phyloP scores from a whole-genome alignment of 2,329 filamentous ascomycete genomes.

The Monascus ruber region DNA sequence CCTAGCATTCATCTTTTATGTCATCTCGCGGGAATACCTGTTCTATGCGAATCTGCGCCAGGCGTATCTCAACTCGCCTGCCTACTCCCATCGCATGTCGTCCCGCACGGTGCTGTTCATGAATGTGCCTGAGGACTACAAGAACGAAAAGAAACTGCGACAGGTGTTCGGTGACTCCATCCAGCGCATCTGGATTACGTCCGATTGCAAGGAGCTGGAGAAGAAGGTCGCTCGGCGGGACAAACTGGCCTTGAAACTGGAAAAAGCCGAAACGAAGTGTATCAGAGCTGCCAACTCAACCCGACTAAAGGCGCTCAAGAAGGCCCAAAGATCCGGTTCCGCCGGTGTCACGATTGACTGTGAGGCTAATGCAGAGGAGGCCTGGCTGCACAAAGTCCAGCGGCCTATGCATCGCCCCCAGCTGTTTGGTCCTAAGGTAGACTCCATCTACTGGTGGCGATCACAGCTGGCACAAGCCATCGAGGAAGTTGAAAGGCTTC shows the following conservation, averaged over 20 bases:
- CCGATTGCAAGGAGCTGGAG: slow-evolving; percentile 63
- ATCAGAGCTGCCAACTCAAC: slow-evolving; percentile 66
- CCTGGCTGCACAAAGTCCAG: slow-evolving; percentile 32
- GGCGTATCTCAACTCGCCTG: slow-evolving; percentile 75
- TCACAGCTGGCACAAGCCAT: slow-evolving; percentile 60
- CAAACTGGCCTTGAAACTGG: slow-evolving; percentile 64
- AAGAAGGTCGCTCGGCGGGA: slow-evolving; percentile 71
- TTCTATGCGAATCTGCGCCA: slow-evolving; percentile 87
- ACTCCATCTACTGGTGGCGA: slow-evolving; percentile 81
- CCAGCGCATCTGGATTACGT: slow-evolving; percentile 72
- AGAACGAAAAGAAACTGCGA: slow-evolving; percentile 61
- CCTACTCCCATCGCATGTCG: slow-evolving; percentile 74
- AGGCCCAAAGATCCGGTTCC: slow-evolving; percentile 6
- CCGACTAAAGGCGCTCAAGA: slow-evolving; percentile 48
- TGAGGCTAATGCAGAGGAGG: slow-evolving; percentile 16
- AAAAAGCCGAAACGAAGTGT: slow-evolving; percentile 76
- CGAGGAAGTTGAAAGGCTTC: slow-evolving; percentile 54
- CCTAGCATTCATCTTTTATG: slow-evolving; percentile 66
- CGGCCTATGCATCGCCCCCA: slow-evolving; percentile 63
- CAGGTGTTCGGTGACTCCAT: slow-evolving; percentile 72
- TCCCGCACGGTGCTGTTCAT: slow-evolving; percentile 82
- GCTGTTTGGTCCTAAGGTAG: slow-evolving; percentile 70
- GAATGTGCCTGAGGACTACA: slow-evolving; percentile 66
- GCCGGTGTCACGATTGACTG: slow-evolving; percentile 17
- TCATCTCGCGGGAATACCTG: slow-evolving; percentile 75